Evolutionary conservation across 768 basidiomycete genomes (phyloP).

Genomic region (Rhizopogon rudus): DNA sequence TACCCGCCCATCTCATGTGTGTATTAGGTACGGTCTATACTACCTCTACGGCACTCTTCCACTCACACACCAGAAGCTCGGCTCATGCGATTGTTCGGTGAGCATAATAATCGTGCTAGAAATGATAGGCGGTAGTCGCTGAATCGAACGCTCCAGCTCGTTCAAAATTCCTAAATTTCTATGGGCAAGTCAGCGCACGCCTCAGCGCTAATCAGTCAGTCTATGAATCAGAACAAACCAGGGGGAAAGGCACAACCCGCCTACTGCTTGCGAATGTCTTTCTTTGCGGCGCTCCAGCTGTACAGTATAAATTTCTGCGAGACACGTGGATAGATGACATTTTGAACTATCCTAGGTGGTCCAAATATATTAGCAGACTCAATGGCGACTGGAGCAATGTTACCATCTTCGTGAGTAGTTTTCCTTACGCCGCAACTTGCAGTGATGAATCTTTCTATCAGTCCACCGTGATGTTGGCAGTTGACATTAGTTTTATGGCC

Average conservation of each 20-base stretch:
- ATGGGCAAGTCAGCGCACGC: conserved; percentile 32
- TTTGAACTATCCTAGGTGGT: conserved; percentile 2
- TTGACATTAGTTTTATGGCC: conserved; percentile 48
- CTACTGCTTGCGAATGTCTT: not conserved
- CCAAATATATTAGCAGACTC: conserved; percentile 1
- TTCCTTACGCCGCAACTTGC: not conserved
- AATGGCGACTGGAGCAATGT: conserved; percentile 3
- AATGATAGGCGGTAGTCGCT: conserved; percentile 2
- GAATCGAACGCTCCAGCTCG: conserved; percentile 10
- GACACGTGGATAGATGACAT: not conserved
- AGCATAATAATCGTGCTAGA: not conserved
- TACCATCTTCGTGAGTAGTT: not conserved
- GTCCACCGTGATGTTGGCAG: conserved; percentile 46
- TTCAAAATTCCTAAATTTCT: conserved; percentile 30
- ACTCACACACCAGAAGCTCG: conserved; percentile 1
- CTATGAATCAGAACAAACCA: conserved; percentile 16
- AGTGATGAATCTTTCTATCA: conserved; percentile 9
- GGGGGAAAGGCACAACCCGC: not conserved
- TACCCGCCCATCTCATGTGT: conserved; percentile 6
- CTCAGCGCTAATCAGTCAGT: conserved; percentile 23
- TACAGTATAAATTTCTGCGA: not conserved
- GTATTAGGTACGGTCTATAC: not conserved
- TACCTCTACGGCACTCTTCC: not conserved
- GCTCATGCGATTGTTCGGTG: conserved; percentile 5
- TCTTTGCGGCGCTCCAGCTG: not conserved